Evolutionary conservation across 2,329 filamentous ascomycete genomes (phyloP).

Genomic region (Colletotrichum orchidophilum): DNA sequence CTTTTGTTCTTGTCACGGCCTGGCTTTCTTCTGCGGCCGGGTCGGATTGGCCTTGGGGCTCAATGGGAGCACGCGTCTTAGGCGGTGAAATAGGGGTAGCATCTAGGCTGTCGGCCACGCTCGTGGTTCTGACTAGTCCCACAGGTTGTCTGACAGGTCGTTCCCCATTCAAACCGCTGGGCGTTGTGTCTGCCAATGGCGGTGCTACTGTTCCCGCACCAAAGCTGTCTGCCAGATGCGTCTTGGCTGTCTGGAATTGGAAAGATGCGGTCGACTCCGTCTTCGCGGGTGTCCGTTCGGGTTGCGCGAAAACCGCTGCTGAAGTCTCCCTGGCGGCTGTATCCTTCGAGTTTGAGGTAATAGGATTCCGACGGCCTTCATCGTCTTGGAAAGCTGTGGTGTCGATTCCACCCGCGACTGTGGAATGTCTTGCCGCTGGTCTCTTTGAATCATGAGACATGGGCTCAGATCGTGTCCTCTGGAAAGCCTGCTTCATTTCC

Average conservation of each 20-base stretch:
- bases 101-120: constrained; percentile 28
- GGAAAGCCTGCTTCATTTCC: constrained; percentile 18
- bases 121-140: constrained; percentile 5
- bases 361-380: neutral
- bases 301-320: constrained; percentile 1
- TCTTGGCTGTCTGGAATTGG: constrained; percentile 54
- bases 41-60: neutral
- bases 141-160: neutral
- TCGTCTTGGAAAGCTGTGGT: constrained; percentile 50
- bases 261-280: constrained; percentile 43
- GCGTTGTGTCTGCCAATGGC: constrained; percentile 53
- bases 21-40: constrained; percentile 20
- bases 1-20: constrained; percentile 23
- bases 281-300: constrained; percentile 19
- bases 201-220: constrained; percentile 40
- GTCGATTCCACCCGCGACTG: constrained; percentile 42
- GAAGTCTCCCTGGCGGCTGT: constrained; percentile 18
- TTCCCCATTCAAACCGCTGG: constrained; percentile 50
- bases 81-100: constrained; percentile 12
- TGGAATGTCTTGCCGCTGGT: constrained; percentile 37
- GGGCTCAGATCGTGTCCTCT: constrained; percentile 28
- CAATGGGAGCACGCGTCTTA: neutral
- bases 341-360: neutral
- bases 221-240: constrained; percentile 44
- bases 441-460: constrained; percentile 9